A percentile compares a stretch with the other conserved stretches of the same genome.
phyloP scores from a whole-genome alignment of 1,284 basidiomycete species.

The Tilletia setariae region DNA sequence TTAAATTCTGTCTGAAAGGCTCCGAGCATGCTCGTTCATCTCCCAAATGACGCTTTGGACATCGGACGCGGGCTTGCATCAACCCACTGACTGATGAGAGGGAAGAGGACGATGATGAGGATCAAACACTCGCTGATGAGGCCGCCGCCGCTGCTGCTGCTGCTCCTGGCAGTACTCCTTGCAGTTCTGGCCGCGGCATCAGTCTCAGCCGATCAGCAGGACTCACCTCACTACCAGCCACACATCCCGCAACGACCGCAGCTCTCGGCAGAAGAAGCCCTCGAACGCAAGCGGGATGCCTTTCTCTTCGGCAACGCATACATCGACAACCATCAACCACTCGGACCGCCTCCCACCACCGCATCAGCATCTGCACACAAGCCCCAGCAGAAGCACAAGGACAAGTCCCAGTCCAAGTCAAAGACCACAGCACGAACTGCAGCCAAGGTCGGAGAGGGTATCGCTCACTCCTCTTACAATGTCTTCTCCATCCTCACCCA shows the following conservation, averaged over 20 bases:
- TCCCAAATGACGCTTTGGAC: too few species aligned
- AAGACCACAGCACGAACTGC: neutral
- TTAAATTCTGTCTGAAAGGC: too few species aligned
- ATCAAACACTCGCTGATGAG: too few species aligned
- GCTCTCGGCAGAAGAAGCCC: constrained; percentile 11
- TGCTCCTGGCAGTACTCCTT: too few species aligned
- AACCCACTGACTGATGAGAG: too few species aligned
- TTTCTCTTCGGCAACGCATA: constrained; percentile 11
- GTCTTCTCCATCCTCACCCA: neutral
- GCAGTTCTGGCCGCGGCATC: neutral
- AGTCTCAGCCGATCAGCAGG: constrained; percentile 5
- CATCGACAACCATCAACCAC: constrained; percentile 1
- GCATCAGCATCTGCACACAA: neutral
- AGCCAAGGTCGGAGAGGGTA: neutral
- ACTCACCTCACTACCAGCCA: neutral
- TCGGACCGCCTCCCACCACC: neutral
- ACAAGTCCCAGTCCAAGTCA: neutral
- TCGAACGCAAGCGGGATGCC: constrained; percentile 13
- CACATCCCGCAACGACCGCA: constrained; percentile 4
- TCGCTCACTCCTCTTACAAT: neutral
- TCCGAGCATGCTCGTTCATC: too few species aligned
- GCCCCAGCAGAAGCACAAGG: neutral
- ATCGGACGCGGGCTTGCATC: too few species aligned
- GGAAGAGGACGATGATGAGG: too few species aligned
- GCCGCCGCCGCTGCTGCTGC: too few species aligned